Evolutionary conservation across 352 stramenopile genomes (phyloP), one percentile per base, ranked within the genome.

Genomic region (Phytophthora fragariae): DNA sequence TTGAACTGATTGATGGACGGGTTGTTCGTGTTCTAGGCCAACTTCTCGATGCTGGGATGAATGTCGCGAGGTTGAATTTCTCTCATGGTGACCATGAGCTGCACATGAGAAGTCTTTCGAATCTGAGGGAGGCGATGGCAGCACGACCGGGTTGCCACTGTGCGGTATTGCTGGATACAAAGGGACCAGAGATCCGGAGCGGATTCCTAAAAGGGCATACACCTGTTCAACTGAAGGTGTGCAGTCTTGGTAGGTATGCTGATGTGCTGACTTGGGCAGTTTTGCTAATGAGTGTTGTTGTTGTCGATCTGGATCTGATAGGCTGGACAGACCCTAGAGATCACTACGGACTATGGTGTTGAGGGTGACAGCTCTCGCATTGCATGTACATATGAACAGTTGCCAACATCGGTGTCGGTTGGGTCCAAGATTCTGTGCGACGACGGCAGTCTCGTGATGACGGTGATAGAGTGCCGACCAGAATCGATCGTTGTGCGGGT

Each of bases 1-100:
- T 67, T 19, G 12, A 46, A 11, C 29, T 74, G 27, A 53, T 24
- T 70, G 39, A 2, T 58, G n/a, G 17, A 19, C 70, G 15, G 37
- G 2, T 56, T 19, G 17, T 27, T n/a, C 17, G 12, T n/a, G 12
- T 46, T 46, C 2, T n/a, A 93, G 85, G 86, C 2, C 74, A 94
- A 65, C 70, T 95, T 3, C 68, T 94, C 47, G 88, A 94, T 58
- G 87, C 85, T 31, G 98, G 98, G 11, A 99, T 99, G 96, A 98
- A 97, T 58, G 93, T 99, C 5, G 98, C 99, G 72, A 90, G 98
- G 14, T 87, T 99, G 33, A 99, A 99, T 70, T 99, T 99, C 80
- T 99, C 97, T 14, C 98, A 99, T 77, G 98, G 98, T 24, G 99
- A 99, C 59, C 97, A 98, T 64, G 96, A 98, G 63, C 82, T 96